Percentiles rank a stretch among this genome's conserved stretches.
phyloP scores from a whole-genome alignment of 495 filamentous ascomycete genomes.

The Hypoxylon intermedium region DNA sequence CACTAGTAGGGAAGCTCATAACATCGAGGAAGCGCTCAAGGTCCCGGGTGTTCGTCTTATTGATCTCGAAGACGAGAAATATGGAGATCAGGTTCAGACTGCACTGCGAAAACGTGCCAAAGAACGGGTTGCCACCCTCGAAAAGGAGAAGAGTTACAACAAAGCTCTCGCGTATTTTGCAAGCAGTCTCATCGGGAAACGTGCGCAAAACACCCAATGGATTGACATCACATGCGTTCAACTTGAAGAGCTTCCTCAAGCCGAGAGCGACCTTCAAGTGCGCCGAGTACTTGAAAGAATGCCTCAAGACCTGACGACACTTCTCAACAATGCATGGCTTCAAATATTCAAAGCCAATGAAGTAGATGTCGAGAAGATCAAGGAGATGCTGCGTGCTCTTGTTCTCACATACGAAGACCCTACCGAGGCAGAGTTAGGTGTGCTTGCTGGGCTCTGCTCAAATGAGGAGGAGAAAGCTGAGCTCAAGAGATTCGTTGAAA shows the following conservation, averaged over 20 bases:
- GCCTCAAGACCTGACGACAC: slow-evolving; percentile 43
- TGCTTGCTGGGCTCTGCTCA: slow-evolving; percentile 41
- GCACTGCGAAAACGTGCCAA: slow-evolving; percentile 41
- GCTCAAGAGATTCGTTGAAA: slow-evolving; percentile 39
- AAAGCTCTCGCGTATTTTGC: slow-evolving; percentile 47
- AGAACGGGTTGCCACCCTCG: slow-evolving; percentile 31
- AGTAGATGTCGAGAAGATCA: slow-evolving; percentile 44
- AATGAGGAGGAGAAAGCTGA: slow-evolving; percentile 40
- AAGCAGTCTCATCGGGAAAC: slow-evolving; percentile 44
- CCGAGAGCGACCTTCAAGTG: slow-evolving; percentile 40
- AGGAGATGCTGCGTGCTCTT: slow-evolving; percentile 46
- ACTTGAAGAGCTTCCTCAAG: slow-evolving; percentile 40
- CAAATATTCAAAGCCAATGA: slow-evolving; percentile 49
- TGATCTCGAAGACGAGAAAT: slow-evolving; percentile 42
- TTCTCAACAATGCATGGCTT: slow-evolving; percentile 44
- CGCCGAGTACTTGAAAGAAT: slow-evolving; percentile 43
- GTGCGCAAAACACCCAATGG: slow-evolving; percentile 47
- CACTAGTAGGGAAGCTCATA: slow-evolving; percentile 43
- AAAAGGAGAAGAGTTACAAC: slow-evolving; percentile 44
- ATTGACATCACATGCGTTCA: slow-evolving; percentile 47
- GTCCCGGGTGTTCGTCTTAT: slow-evolving; percentile 31
- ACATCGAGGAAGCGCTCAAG: slow-evolving; percentile 37
- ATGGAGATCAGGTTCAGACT: slow-evolving; percentile 41
- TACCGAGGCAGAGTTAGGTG: slow-evolving; percentile 41
- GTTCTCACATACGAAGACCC: slow-evolving; percentile 48